phyloP scores from a whole-genome alignment of 306 rosid species.

The Fagus crenata region DNA sequence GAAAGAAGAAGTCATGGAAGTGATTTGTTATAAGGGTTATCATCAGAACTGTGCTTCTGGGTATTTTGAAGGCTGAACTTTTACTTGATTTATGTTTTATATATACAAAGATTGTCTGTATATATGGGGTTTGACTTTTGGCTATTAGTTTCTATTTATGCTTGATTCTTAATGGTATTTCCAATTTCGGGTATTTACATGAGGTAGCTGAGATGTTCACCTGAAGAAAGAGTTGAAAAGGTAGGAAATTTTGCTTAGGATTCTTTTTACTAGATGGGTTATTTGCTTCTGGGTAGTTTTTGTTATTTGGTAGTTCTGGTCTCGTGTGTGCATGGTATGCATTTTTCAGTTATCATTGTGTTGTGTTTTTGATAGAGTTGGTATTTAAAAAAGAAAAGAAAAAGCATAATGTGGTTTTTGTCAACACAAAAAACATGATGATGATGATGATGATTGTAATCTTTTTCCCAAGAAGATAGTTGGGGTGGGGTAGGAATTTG shows the following conservation, averaged over 20 bases:
- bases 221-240: neutral
- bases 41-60: conserved; percentile 18
- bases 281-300: neutral
- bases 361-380: conserved; percentile 22
- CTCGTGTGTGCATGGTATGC: neutral
- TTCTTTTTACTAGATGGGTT: neutral
- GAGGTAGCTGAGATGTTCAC: neutral
- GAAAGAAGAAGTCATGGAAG: neutral
- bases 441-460: neutral
- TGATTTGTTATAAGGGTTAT: neutral
- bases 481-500: neutral
- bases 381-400: neutral
- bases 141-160: neutral
- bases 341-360: conserved; percentile 20
- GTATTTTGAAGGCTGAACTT: neutral
- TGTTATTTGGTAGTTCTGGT: conserved; percentile 10
- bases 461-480: neutral
- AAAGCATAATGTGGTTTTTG: conserved; percentile 9
- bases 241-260: neutral
- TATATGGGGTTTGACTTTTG: neutral
- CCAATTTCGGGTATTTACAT: neutral
- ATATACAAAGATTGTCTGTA: conserved; percentile 1
- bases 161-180: neutral
- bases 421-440: neutral
- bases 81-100: neutral